phyloP scores from a whole-genome alignment of 2,329 filamentous ascomycete genomes.

The Atkinsonella hypoxylon region DNA sequence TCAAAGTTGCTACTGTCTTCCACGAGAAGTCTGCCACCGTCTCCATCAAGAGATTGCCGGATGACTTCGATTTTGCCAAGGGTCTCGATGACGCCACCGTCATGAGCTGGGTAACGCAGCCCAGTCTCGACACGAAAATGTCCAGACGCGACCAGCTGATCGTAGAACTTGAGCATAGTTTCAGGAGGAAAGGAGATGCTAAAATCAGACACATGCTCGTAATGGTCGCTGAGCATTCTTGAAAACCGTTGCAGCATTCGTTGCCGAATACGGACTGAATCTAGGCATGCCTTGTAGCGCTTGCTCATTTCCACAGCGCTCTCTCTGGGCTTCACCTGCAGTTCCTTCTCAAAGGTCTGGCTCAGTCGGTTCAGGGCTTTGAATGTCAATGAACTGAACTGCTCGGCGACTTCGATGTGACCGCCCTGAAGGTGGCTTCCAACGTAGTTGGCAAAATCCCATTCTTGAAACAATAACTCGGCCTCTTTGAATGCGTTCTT shows the following conservation, averaged over 20 bases:
- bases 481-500: constrained; percentile 99
- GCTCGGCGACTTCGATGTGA: constrained; percentile 92
- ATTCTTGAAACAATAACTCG: constrained; percentile 92
- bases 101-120: constrained; percentile 22
- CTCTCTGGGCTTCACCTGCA: constrained; percentile 75
- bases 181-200: constrained; percentile 64
- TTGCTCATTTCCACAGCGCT: constrained; percentile 85
- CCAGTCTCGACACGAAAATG: constrained; percentile 78
- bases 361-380: constrained; percentile 85
- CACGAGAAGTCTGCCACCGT: constrained; percentile 36
- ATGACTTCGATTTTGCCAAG: constrained; percentile 27
- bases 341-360: constrained; percentile 81
- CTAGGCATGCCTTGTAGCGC: constrained; percentile 87
- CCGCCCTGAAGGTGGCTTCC: constrained; percentile 84
- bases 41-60: constrained; percentile 41
- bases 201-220: constrained; percentile 94
- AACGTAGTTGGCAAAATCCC: constrained; percentile 93
- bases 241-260: constrained; percentile 95
- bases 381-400: constrained; percentile 87
- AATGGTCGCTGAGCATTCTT: constrained; percentile 78
- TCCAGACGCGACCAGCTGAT: constrained; percentile 66
- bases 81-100: constrained; percentile 28
- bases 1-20: constrained; percentile 56
- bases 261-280: constrained; percentile 91
- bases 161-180: constrained; percentile 63